Evolutionary conservation across 2,329 filamentous ascomycete species (phyloP).

Genomic region (Sarocladium kiliense): DNA sequence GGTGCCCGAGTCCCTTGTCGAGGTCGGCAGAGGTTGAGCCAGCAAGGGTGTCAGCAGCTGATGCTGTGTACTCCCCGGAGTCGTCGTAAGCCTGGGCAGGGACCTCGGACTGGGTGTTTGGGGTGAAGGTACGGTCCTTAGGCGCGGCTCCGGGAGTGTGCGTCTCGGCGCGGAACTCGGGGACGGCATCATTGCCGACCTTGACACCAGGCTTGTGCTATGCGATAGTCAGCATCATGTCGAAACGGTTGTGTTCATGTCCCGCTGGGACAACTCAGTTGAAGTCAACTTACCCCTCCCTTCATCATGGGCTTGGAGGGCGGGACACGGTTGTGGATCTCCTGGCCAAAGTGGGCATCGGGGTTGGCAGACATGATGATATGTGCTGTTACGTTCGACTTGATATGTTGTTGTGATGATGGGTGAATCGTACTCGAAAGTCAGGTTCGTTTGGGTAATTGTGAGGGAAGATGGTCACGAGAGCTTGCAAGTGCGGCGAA

Average conservation of each 20-base stretch:
- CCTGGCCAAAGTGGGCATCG: constrained; percentile 43
- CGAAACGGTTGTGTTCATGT: neutral
- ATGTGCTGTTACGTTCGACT: neutral
- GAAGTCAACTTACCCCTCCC: constrained; percentile 12
- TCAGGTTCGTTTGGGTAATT: neutral
- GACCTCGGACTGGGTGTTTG: constrained; percentile 29
- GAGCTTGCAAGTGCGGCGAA: neutral
- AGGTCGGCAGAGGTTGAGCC: constrained; percentile 41
- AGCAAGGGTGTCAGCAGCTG: constrained; percentile 31
- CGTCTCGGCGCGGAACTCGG: constrained; percentile 60
- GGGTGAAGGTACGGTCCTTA: constrained; percentile 30
- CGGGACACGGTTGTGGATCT: constrained; percentile 48
- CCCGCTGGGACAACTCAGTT: too few relatives aligned
- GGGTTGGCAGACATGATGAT: constrained; percentile 43
- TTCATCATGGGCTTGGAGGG: constrained; percentile 42
- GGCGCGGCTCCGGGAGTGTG: constrained; percentile 61
- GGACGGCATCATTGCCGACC: constrained; percentile 51
- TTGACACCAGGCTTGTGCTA: constrained; percentile 61
- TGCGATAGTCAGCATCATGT: neutral
- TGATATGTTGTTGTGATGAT: neutral
- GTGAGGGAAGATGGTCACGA: neutral
- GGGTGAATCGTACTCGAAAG: neutral
- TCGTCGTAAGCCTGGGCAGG: constrained; percentile 29
- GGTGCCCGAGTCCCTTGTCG: constrained; percentile 37
- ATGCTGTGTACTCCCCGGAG: constrained; percentile 16